Conservation (phyloP, 257 asterid species). For the Eustoma russellianum region DNA sequence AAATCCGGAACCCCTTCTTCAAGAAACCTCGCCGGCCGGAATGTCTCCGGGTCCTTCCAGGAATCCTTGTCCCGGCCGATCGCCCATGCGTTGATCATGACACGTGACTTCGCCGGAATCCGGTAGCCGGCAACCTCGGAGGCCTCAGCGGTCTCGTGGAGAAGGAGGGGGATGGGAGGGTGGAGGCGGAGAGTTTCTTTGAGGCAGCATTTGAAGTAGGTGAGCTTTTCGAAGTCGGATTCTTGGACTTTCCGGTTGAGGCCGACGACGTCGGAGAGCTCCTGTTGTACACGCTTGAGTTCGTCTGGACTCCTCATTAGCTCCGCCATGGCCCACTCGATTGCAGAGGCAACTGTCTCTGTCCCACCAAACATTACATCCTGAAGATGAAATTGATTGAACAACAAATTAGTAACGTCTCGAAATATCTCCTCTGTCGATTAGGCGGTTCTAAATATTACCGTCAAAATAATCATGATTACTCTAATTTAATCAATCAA, state of each 20-base stretch:
- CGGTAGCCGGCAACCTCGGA: constrained; percentile 56
- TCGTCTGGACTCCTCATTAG: constrained; percentile 65
- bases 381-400: constrained; percentile 18
- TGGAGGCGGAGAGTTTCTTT: constrained; percentile 83
- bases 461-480: too few species aligned
- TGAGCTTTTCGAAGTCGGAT: constrained; percentile 56
- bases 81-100: constrained; percentile 79
- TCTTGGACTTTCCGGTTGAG: constrained; percentile 63
- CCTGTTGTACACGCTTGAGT: constrained; percentile 63
- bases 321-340: constrained; percentile 90
- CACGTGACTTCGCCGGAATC: constrained; percentile 54
- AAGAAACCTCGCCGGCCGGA: constrained; percentile 52
- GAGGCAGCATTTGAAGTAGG: constrained; percentile 47
- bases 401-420: too few species aligned
- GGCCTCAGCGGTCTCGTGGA: constrained; percentile 65
- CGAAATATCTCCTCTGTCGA: too few species aligned
- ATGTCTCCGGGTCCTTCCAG: constrained; percentile 59
- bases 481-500: too few species aligned
- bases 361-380: constrained; percentile 96
- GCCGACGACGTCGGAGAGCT: constrained; percentile 55
- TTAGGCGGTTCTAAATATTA: too few species aligned
- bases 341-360: constrained; percentile 85
- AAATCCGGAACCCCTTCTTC: constrained; percentile 47
- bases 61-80: constrained; percentile 62
- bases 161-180: constrained; percentile 92